These are phyloP conservation scores for Neolentinus lepideus DNA, from an alignment of 1,284 basidiomycete species.

Conservation along the genomic window DNA sequence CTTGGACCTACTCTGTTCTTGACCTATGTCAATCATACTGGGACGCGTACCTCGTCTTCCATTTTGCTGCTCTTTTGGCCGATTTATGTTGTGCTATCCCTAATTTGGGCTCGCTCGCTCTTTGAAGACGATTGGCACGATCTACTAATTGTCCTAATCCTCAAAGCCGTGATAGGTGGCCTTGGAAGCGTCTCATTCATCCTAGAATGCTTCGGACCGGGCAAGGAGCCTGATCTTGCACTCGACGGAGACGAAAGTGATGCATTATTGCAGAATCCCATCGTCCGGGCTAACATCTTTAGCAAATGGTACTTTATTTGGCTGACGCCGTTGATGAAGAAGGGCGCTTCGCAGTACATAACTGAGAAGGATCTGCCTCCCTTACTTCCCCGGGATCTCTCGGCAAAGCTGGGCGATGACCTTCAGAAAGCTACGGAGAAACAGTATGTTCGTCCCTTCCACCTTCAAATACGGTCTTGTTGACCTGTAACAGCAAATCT, in stretches of 20 bases:
- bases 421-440: conserved; percentile 59
- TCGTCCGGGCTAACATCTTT: conserved; percentile 80
- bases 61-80: conserved; percentile 84
- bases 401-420: conserved; percentile 59
- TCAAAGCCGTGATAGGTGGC: conserved; percentile 40
- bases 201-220: conserved; percentile 49
- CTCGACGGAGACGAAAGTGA: conserved; percentile 31
- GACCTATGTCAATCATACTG: conserved; percentile 68
- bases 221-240: conserved; percentile 53
- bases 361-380: conserved; percentile 75
- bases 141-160: conserved; percentile 28
- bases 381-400: conserved; percentile 63
- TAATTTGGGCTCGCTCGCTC: conserved; percentile 61
- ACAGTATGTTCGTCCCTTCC: conserved; percentile 33
- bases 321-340: conserved; percentile 75
- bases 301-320: conserved; percentile 72
- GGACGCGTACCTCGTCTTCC: conserved; percentile 72
- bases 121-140: conserved; percentile 22
- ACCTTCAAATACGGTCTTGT: neutral
- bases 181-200: conserved; percentile 54
- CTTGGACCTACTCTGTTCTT: conserved; percentile 39
- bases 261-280: conserved; percentile 57
- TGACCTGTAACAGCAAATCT: conserved; percentile 29
- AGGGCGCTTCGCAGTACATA: conserved; percentile 55
- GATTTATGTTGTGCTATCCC: conserved; percentile 44